phyloP scores from a whole-genome alignment of 306 rosid species.

The Corylus americana region DNA sequence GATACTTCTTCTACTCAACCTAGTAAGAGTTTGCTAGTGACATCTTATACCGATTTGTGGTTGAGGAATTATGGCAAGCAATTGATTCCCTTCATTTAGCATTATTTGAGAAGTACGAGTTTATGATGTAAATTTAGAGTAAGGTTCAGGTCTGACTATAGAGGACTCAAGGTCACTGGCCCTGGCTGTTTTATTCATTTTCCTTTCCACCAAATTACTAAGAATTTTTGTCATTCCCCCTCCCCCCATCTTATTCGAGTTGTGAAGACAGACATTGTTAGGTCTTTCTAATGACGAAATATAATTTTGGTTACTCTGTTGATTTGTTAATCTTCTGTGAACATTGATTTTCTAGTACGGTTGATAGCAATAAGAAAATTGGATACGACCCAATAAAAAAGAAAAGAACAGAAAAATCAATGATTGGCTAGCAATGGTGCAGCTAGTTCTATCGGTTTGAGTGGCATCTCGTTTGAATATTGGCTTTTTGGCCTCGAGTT shows the following conservation, averaged over 20 bases:
- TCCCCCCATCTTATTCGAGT: neutral
- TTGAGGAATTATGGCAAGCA: slow-evolving; percentile 34
- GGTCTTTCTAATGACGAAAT: neutral
- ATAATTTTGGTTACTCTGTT: neutral
- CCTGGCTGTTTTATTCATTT: neutral
- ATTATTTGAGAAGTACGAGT: slow-evolving; percentile 26
- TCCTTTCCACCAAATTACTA: neutral
- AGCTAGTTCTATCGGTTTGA: no score
- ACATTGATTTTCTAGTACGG: neutral
- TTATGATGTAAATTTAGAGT: slow-evolving; percentile 36
- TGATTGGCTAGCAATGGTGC: no score
- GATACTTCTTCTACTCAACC: slow-evolving; percentile 47
- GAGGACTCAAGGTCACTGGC: slow-evolving; percentile 11
- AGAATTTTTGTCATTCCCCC: neutral
- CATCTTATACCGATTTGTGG: slow-evolving; percentile 39
- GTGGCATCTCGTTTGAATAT: no score
- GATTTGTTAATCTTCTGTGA: neutral
- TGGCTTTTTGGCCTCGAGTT: no score
- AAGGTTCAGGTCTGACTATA: slow-evolving; percentile 30
- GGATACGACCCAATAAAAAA: neutral
- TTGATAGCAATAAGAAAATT: neutral
- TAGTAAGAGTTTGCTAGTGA: slow-evolving; percentile 46
- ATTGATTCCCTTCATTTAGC: slow-evolving; percentile 38
- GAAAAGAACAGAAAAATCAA: no score
- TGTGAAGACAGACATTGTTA: neutral